Evolutionary conservation across 805 yeast species (phyloP).

Genomic region (Wickerhamomyces chambardii): DNA sequence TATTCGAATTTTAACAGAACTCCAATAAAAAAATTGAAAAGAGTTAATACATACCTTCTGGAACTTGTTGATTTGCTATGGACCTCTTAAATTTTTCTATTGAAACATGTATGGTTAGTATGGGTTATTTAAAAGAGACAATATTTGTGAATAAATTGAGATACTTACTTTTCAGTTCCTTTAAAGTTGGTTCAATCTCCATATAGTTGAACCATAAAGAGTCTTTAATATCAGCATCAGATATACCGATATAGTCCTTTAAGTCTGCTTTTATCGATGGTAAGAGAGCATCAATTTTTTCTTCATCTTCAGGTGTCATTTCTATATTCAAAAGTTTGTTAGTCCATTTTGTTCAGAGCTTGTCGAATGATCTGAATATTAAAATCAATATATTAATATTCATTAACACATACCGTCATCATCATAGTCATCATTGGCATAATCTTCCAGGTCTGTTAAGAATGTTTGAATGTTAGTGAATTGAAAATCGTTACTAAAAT

Average conservation of each 20-base stretch:
- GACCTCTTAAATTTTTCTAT: constrained; percentile 12
- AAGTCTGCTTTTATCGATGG: constrained; percentile 32
- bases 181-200: constrained; percentile 40
- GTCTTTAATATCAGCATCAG: constrained; percentile 45
- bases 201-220: constrained; percentile 51
- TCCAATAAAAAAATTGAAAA: background rate
- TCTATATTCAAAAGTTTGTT: constrained; percentile 3
- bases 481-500: too few species aligned
- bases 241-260: constrained; percentile 27
- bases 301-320: constrained; percentile 29
- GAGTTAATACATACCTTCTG: constrained; percentile 36
- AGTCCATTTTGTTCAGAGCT: background rate
- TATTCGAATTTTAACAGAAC: background rate
- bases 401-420: constrained; percentile 8
- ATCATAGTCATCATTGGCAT: constrained; percentile 14
- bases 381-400: too few species aligned
- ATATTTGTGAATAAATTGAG: background rate
- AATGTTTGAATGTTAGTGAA: background rate
- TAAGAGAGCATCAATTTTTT: constrained; percentile 29
- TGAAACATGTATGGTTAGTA: background rate
- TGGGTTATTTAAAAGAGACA: background rate
- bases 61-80: constrained; percentile 11
- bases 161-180: constrained; percentile 29
- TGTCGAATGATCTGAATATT: background rate
- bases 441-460: constrained; percentile 17